Conservation (phyloP, 2,329 filamentous ascomycete species). For the Rutstroemia sp. region DNA sequence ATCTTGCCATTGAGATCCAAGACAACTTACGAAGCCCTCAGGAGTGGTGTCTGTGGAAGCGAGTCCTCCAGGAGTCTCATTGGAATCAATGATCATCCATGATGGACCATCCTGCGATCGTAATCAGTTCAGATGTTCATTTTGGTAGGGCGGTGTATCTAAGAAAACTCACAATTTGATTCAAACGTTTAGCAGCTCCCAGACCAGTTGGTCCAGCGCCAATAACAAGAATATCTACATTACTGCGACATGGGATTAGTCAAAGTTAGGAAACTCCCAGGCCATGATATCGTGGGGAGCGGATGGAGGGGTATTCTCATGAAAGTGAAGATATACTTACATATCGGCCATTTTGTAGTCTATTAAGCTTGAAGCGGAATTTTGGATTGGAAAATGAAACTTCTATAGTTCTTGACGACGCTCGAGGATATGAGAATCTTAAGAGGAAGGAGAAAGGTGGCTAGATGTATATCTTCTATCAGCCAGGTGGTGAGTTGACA, state of each 20-base stretch:
- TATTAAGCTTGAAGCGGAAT: not conserved
- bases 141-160: constrained; percentile 12
- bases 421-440: not conserved
- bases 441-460: not conserved
- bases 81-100: constrained; percentile 93
- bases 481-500: not conserved
- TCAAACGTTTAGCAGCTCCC: constrained; percentile 93
- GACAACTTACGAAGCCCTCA: constrained; percentile 84
- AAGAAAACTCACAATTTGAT: constrained; percentile 68
- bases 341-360: constrained; percentile 12
- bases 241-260: constrained; percentile 37
- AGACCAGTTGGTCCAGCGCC: constrained; percentile 95
- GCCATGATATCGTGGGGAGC: not conserved
- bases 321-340: not conserved
- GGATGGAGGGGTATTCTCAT: not conserved
- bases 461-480: not conserved
- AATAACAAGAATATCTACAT: constrained; percentile 96
- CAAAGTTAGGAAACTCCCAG: not conserved
- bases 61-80: constrained; percentile 87
- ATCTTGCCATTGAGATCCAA: constrained; percentile 11
- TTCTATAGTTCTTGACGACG: not conserved
- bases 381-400: not conserved
- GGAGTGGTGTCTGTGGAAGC: constrained; percentile 91
- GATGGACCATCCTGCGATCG: constrained; percentile 70
- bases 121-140: not conserved